Base-by-base conservation (phyloP, 2,329 filamentous ascomycete genomes). In the Pseudocercospora musae region DNA sequence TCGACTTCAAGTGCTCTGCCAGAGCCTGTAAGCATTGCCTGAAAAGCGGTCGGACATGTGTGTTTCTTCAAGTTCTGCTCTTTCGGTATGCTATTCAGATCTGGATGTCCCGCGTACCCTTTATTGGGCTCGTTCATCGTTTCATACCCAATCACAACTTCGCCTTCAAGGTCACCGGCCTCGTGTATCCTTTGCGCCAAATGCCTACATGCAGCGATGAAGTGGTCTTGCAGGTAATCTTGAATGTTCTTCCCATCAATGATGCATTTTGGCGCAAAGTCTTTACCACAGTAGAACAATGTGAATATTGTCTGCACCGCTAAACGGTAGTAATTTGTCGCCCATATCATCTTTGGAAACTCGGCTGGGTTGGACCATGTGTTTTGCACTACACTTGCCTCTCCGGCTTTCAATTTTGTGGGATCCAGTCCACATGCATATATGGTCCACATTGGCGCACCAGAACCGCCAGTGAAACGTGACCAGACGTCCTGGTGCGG, bases 401-500 rank as follows among this genome's bases (percentile, higher is more conserved):
- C 90, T 13, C 93, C 99, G 20, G 86, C 87, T 57, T 88, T 87
- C 72, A 99, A 97, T 68, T 85, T 88, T 75, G 89, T 84, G 0
- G 95, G 95, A 73, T 99, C 91, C 52, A 99, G 81, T 8, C 95
- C 95, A 68, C 90, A 93, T 25, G 96, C 95, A 76, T 98, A 97
- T 1, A 99, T 78, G 20, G 96, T 99, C 95, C 95, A 99, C 86
- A 98, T 89, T 0, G 96, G 95, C 4, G 95, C 95, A 31, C 95
- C 95, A 25, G 94, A 98, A 52, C 95, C 95, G 49, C 95, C 95
- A 5, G 91, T 92, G 73, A 95, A 95, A 59, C 95, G 85, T 33
- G 94, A 97, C 95, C 95, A 99, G 70, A 98, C 94, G 80, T 99
- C 95, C 81, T 99, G 95, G 76, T 99, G 95, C 20, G 96, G 94